These are phyloP conservation scores for Cystoderma amianthinum DNA, from an alignment of 768 basidiomycete genomes.

Conservation along the genomic window DNA sequence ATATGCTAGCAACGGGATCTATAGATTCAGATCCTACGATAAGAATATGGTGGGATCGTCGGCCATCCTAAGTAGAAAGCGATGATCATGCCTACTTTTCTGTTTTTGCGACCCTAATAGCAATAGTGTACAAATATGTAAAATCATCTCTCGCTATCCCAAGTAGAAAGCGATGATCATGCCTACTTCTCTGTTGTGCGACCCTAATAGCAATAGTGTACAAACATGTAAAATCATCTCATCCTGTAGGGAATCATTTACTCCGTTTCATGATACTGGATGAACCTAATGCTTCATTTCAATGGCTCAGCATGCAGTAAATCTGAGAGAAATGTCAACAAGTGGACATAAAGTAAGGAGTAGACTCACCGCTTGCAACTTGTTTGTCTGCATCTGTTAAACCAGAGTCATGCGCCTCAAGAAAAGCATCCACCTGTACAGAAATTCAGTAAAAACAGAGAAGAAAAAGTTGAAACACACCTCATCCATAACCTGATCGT, in stretches of 20 bases:
- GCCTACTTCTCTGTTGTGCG: constrained; percentile 1
- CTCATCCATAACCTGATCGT: constrained; percentile 80
- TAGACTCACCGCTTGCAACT: constrained; percentile 60
- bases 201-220: constrained; percentile 4
- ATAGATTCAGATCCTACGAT: constrained; percentile 81
- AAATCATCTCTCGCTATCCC: constrained; percentile 8
- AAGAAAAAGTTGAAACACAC: constrained; percentile 27
- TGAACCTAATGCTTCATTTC: constrained; percentile 21
- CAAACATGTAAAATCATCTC: not conserved
- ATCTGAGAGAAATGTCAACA: constrained; percentile 25
- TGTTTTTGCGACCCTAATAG: constrained; percentile 5
- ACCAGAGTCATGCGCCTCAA: constrained; percentile 89
- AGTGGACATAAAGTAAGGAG: not conserved
- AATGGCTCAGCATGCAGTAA: constrained; percentile 56
- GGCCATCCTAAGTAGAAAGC: constrained; percentile 14
- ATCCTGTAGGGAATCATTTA: too few species aligned
- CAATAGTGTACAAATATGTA: not conserved
- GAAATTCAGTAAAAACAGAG: constrained; percentile 2
- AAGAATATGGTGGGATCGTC: constrained; percentile 73
- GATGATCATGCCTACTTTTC: constrained; percentile 1
- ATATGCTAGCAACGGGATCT: constrained; percentile 84
- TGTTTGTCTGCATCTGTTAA: constrained; percentile 74
- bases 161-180: constrained; percentile 4
- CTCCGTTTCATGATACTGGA: not conserved
- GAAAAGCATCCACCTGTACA: constrained; percentile 82